phyloP scores from a whole-genome alignment of 768 basidiomycete genomes.

The Mycena rebaudengoi region DNA sequence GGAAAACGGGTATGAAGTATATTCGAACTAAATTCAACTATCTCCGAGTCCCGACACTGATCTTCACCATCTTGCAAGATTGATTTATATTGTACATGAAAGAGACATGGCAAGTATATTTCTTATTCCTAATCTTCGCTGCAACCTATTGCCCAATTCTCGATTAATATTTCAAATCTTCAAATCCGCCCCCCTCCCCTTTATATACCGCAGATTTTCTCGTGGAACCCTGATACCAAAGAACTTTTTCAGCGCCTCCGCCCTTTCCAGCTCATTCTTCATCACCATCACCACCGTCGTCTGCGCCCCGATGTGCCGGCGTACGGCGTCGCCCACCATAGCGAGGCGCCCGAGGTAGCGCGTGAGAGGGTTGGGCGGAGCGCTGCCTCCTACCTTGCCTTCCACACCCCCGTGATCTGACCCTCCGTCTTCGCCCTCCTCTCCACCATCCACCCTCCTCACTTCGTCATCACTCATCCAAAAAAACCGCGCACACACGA shows the following conservation, averaged over 20 bases:
- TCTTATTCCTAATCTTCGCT: no score
- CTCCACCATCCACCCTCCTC: slow-evolving; percentile 4
- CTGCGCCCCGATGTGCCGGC: slow-evolving; percentile 15
- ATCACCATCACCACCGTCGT: slow-evolving; percentile 10
- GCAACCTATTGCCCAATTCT: no score
- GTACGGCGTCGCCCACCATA: slow-evolving; percentile 17
- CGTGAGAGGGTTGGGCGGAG: slow-evolving; percentile 6
- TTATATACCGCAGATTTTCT: slow-evolving; percentile 15
- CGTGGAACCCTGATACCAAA: slow-evolving; percentile 14
- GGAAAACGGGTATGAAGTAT: no score
- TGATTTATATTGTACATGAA: no score
- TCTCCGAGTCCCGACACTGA: no score
- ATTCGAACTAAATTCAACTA: no score
- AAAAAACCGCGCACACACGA: slow-evolving; percentile 21
- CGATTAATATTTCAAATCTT: no score
- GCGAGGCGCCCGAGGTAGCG: slow-evolving; percentile 22
- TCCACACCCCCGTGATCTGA: no score
- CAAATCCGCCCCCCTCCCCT: slow-evolving; percentile 19
- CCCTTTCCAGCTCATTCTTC: slow-evolving; percentile 19
- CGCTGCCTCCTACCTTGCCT: no score
- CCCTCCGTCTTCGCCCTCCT: no score
- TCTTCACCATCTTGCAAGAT: no score
- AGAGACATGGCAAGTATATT: no score
- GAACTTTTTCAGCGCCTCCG: slow-evolving; percentile 18
- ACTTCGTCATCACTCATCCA: slow-evolving; percentile 25